Base-by-base conservation (phyloP, 73 alveolate species). In the Tetrahymena elliotti region DNA sequence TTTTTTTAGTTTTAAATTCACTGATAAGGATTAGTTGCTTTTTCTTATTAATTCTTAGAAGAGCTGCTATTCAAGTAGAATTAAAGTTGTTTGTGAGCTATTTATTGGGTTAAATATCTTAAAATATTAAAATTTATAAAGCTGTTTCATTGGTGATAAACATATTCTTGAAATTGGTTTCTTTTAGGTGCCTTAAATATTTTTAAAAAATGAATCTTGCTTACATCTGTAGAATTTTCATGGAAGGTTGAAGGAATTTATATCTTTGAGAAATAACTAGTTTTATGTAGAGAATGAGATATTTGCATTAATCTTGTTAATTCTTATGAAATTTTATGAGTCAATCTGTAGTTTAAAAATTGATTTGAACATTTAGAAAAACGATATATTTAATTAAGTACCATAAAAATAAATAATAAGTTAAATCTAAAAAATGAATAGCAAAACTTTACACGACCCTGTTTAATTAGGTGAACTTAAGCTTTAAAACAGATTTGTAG, bases 401-500 rank as follows among this genome's bases (percentile, higher is more conserved):
- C 1, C 9, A 24, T 18, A 84, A 84, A 4, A 37, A 84, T 16
- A 27, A 37, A 22, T 27, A 84, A 8, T 84, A 33, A 24, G 18
- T 84, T 27, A 84, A 24, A 84, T 84, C 20, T 84, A 20, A 33
- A 84, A 37, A n/a, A 84, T 84, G 54, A 84, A 37, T 35, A 24
- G 35, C 15, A 37, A 84, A 18, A 93, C 53, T 38, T 93, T 93
- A 24, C 93, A 94, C 33, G 92, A 83, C 39, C 94, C 97, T n/a
- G 41, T 83, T 52, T 83, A 93, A 53, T 37, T 96, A 54, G 98
- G 97, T 33, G 97, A 93, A 34, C 52, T 96, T 4, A 83, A 47
- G 53, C 83, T 95, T 13, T 39, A 92, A 20, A 96, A 96, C 35
- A 54, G 98, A 93, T 92, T 93, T 11, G 96, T 96, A 6, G 95